phyloP scores from a whole-genome alignment of 306 rosid species.

The Lablab purpureus region DNA sequence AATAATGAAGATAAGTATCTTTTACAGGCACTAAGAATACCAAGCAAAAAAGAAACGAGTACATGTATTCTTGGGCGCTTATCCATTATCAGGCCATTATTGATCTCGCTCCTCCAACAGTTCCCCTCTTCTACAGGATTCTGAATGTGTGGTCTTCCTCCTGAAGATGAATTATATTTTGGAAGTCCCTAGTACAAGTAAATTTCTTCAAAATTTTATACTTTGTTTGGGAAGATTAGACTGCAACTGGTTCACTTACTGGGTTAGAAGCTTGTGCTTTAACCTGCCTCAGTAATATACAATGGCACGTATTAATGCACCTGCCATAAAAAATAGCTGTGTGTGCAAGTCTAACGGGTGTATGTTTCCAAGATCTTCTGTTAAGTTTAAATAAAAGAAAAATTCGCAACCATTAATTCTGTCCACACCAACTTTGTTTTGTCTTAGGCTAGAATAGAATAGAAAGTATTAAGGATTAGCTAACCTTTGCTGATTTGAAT shows the following conservation, averaged over 20 bases:
- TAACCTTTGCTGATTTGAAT: constrained; percentile 94
- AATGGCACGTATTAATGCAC: constrained; percentile 20
- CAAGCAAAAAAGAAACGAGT: constrained; percentile 45
- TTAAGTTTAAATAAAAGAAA: constrained; percentile 1
- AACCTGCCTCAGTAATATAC: constrained; percentile 66
- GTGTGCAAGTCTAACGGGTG: not conserved
- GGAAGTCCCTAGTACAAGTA: constrained; percentile 70
- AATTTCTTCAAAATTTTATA: constrained; percentile 70
- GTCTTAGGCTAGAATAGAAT: constrained; percentile 19
- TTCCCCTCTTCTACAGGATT: constrained; percentile 46
- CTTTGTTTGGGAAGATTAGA: constrained; percentile 65
- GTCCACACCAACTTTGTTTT: not conserved
- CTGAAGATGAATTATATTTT: constrained; percentile 47
- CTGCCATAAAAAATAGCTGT: constrained; percentile 32
- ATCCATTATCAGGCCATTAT: constrained; percentile 35
- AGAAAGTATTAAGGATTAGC: constrained; percentile 41
- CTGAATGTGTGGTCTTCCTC: constrained; percentile 48
- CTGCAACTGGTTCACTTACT: constrained; percentile 86
- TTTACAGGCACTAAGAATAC: constrained; percentile 48
- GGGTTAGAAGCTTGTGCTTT: constrained; percentile 65
- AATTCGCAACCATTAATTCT: not conserved
- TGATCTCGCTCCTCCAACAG: constrained; percentile 38
- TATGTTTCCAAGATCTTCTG: not conserved
- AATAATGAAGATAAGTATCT: constrained; percentile 44
- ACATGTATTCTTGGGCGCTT: constrained; percentile 44